These are phyloP conservation scores for Cercospora nicotianae DNA, from an alignment of 2,329 filamentous ascomycete genomes.

Conservation along the genomic window DNA sequence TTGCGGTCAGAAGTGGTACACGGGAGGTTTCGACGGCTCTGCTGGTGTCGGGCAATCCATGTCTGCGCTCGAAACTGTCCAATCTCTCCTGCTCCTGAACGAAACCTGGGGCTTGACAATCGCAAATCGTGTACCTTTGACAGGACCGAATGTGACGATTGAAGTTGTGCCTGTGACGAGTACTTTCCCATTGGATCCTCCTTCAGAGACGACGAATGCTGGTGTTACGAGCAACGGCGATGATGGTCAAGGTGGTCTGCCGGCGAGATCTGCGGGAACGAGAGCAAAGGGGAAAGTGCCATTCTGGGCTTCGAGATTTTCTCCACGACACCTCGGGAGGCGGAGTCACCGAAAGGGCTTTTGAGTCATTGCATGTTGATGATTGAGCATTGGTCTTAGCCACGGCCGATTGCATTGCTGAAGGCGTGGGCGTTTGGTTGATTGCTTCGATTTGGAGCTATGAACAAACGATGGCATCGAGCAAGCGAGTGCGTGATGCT, in stretches of 20 bases:
- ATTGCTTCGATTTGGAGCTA: not conserved
- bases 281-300: not conserved
- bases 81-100: constrained; percentile 42
- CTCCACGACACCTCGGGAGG: not conserved
- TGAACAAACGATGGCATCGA: not conserved
- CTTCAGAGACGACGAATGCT: constrained; percentile 18
- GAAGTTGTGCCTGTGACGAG: constrained; percentile 25
- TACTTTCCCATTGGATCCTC: constrained; percentile 26
- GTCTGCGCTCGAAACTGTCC: constrained; percentile 48
- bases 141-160: constrained; percentile 25
- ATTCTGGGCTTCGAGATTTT: not conserved
- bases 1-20: constrained; percentile 51
- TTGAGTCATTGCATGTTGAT: not conserved
- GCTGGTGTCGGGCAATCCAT: constrained; percentile 47
- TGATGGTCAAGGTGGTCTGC: not conserved
- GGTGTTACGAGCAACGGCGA: not conserved
- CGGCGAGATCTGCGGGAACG: not conserved
- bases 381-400: not conserved
- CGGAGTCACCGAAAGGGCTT: not conserved
- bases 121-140: constrained; percentile 14
- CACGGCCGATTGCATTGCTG: too few species aligned
- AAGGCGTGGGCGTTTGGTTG: not conserved
- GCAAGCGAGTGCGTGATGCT: not conserved
- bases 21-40: constrained; percentile 44
- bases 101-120: constrained; percentile 5